Conservation (phyloP, 2,329 filamentous ascomycete genomes). For the Dothidotthia symphoricarpi region DNA sequence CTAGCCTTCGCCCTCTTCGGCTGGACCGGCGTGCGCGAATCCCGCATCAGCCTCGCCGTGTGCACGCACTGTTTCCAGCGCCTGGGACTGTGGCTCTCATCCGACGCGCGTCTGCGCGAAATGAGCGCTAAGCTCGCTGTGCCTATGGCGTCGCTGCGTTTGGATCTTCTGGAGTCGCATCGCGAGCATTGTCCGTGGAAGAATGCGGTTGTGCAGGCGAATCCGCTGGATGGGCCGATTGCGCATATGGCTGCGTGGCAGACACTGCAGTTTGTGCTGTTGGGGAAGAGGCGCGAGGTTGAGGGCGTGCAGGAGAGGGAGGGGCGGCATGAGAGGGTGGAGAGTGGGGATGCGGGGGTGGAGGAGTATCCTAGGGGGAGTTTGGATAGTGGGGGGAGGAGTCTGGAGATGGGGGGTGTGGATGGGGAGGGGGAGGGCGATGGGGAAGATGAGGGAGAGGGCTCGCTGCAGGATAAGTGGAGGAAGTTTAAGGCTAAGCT, state of each 20-base stretch:
- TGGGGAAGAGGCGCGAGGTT: conserved; percentile 11
- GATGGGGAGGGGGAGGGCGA: conserved; percentile 10
- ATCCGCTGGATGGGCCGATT: conserved; percentile 31
- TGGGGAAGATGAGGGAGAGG: conserved; percentile 12
- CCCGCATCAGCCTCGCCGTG: conserved; percentile 69
- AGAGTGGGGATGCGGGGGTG: neutral
- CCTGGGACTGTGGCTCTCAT: conserved; percentile 89
- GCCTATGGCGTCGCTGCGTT: conserved; percentile 29
- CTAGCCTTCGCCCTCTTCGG: conserved; percentile 46
- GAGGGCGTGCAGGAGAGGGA: too few species aligned
- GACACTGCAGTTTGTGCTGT: conserved; percentile 36
- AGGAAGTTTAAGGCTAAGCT: conserved; percentile 38
- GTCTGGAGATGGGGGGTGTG: conserved; percentile 12
- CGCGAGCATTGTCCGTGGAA: conserved; percentile 46
- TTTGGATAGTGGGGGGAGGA: conserved; percentile 18
- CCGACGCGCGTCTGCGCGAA: conserved; percentile 29
- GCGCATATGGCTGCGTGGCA: conserved; percentile 38
- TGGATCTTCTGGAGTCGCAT: conserved; percentile 41
- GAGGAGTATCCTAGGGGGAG: conserved; percentile 17
- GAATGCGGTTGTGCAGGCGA: conserved; percentile 35
- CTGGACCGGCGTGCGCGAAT: conserved; percentile 55
- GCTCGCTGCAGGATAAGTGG: conserved; percentile 32
- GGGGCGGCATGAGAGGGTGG: too few species aligned
- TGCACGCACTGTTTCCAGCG: conserved; percentile 86
- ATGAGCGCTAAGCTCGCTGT: conserved; percentile 36